phyloP scores from a whole-genome alignment of 805 yeast genomes.

The Clavispora fructus region DNA sequence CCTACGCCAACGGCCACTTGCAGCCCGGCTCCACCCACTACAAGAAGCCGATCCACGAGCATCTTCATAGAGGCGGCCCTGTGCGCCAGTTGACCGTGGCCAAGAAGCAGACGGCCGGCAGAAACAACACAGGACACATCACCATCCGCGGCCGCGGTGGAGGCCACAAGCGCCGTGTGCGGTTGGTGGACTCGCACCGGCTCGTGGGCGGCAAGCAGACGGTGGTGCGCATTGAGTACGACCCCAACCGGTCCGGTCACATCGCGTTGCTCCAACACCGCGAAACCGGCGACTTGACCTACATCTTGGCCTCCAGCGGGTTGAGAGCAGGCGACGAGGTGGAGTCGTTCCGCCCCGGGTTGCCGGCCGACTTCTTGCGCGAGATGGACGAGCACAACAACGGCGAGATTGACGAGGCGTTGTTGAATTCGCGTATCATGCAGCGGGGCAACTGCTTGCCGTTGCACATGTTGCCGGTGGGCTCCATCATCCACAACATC shows the following conservation, averaged over 20 bases:
- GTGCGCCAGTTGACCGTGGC: conserved; percentile 68
- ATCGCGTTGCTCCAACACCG: conserved; percentile 76
- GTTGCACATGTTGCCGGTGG: conserved; percentile 87
- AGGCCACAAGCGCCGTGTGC: conserved; percentile 84
- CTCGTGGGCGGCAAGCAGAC: conserved; percentile 62
- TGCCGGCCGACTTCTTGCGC: conserved; percentile 65
- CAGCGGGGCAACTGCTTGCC: conserved; percentile 96
- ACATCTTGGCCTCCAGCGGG: conserved; percentile 89
- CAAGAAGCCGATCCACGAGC: conserved; percentile 80
- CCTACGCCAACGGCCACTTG: conserved; percentile 61
- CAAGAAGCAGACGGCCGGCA: conserved; percentile 72
- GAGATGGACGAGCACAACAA: conserved; percentile 64
- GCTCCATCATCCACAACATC: conserved; percentile 82
- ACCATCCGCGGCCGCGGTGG: conserved; percentile 96
- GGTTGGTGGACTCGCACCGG: conserved; percentile 76
- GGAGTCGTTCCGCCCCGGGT: conserved; percentile 84
- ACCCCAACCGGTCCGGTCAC: conserved; percentile 91
- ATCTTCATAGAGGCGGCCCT: conserved; percentile 84
- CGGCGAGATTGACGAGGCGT: conserved; percentile 87
- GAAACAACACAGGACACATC: conserved; percentile 83
- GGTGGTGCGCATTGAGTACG: conserved; percentile 88
- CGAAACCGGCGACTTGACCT: conserved; percentile 58
- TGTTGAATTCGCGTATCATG: conserved; percentile 78
- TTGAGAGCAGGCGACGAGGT: conserved; percentile 88
- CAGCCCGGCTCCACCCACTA: conserved; percentile 89